A percentile compares a stretch with the other conserved stretches of the same genome.
Evolutionary conservation across 352 stramenopile genomes (phyloP).

Genomic region (Phytophthora niederhauseri): DNA sequence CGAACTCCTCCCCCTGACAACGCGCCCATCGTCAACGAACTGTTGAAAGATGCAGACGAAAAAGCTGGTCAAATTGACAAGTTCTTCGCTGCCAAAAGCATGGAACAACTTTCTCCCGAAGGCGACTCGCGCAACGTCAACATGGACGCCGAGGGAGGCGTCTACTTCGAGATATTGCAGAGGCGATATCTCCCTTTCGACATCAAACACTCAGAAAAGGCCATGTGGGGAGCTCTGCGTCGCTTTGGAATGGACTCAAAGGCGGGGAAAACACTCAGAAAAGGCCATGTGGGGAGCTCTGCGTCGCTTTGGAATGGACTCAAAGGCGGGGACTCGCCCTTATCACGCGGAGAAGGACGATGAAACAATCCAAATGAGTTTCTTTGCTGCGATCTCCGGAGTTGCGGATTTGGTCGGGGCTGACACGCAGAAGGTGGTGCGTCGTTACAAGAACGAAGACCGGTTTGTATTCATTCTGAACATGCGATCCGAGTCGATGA

Average conservation of each 20-base stretch:
- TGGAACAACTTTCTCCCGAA: background rate
- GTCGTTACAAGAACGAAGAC: background rate
- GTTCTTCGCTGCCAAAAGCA: background rate
- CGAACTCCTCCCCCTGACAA: background rate
- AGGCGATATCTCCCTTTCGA: background rate
- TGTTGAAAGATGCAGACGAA: background rate
- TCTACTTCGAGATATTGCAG: background rate
- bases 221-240: background rate
- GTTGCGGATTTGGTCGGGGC: background rate
- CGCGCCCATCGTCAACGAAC: background rate
- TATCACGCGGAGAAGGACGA: background rate
- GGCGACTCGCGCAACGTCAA: background rate
- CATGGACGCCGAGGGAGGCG: background rate
- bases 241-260: background rate
- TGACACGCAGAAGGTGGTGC: background rate
- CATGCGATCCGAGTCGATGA: background rate
- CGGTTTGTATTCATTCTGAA: background rate
- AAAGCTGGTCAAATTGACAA: background rate
- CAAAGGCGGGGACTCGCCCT: background rate
- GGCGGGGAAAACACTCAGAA: background rate
- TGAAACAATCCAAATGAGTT: background rate
- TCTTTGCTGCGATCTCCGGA: background rate
- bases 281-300: background rate
- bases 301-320: background rate
- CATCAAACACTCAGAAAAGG: background rate